phyloP scores from a whole-genome alignment of 2,329 filamentous ascomycete genomes.

The Pyricularia pennisetigena region DNA sequence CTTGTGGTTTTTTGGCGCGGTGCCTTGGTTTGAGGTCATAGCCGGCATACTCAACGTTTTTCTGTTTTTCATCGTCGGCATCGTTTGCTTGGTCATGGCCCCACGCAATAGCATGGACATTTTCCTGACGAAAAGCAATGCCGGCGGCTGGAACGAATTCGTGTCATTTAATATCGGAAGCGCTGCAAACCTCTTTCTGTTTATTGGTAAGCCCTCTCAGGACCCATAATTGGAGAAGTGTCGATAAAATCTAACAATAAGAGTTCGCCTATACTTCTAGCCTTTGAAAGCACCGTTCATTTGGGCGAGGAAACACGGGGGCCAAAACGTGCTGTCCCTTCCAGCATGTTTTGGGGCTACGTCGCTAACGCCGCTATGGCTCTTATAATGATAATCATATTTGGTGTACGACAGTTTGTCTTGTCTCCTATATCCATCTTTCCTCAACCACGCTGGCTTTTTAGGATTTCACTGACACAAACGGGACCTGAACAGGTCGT shows the following conservation, averaged over 20 bases:
- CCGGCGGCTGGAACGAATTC: conserved; percentile 18
- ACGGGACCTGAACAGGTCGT: too few species aligned
- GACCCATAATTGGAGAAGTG: too few species aligned
- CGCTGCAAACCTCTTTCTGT: conserved; percentile 20
- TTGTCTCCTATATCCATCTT: too few species aligned
- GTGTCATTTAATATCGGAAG: conserved; percentile 24
- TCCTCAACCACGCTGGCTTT: neutral
- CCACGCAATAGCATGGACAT: conserved; percentile 21
- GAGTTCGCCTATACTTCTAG: conserved; percentile 15
- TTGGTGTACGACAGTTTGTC: conserved; percentile 14
- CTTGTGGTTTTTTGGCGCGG: conserved; percentile 23
- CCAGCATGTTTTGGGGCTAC: conserved; percentile 31
- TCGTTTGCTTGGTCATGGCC: conserved; percentile 20
- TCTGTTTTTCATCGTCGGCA: conserved; percentile 24
- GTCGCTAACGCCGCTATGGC: conserved; percentile 29
- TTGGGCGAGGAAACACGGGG: conserved; percentile 34
- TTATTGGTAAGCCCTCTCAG: conserved; percentile 11
- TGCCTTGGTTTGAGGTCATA: conserved; percentile 26
- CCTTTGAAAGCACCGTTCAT: conserved; percentile 36
- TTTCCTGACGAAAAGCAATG: conserved; percentile 15
- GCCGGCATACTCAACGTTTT: conserved; percentile 20
- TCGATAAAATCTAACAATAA: neutral
- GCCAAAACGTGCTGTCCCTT: conserved; percentile 33
- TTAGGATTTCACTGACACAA: neutral
- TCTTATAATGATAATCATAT: conserved; percentile 27